phyloP scores from a whole-genome alignment of 441 rosid species.

The Flueggea neowawraea region DNA sequence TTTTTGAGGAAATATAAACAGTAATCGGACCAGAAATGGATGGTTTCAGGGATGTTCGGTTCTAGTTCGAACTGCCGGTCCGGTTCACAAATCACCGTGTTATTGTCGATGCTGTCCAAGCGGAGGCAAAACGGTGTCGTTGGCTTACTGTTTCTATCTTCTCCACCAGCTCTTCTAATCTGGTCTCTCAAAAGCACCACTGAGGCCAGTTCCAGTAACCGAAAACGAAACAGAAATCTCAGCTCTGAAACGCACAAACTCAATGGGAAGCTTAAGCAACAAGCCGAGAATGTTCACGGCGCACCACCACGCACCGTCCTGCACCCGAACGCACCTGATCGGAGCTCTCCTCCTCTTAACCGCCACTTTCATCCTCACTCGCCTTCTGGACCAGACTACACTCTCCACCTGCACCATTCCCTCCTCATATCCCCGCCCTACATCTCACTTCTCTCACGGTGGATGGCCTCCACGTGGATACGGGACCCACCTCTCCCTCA shows the following conservation, averaged over 20 bases:
- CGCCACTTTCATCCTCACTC: slow-evolving; percentile 81
- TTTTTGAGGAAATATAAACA: too few relatives aligned
- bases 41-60: too few relatives aligned
- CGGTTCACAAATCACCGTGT: too few relatives aligned
- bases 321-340: slow-evolving; percentile 90
- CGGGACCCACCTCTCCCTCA: slow-evolving; percentile 60
- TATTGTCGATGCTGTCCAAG: too few relatives aligned
- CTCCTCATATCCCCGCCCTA: slow-evolving; percentile 21
- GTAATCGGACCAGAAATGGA: too few relatives aligned
- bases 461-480: slow-evolving; percentile 79
- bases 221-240: too few relatives aligned
- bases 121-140: too few relatives aligned
- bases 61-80: too few relatives aligned
- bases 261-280: slow-evolving; percentile 51
- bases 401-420: slow-evolving; percentile 32
- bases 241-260: background rate
- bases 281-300: slow-evolving; percentile 42
- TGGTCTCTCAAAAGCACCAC: too few relatives aligned
- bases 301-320: slow-evolving; percentile 42
- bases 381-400: slow-evolving; percentile 55
- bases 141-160: too few relatives aligned
- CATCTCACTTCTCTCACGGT: slow-evolving; percentile 22
- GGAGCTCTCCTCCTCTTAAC: slow-evolving; percentile 67
- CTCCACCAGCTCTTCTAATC: too few relatives aligned
- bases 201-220: too few relatives aligned